A percentile compares a stretch with the other conserved stretches of the same genome.
Conservation (phyloP, 2,329 filamentous ascomycete species). For the Gnomoniopsis smithogilvyi region DNA sequence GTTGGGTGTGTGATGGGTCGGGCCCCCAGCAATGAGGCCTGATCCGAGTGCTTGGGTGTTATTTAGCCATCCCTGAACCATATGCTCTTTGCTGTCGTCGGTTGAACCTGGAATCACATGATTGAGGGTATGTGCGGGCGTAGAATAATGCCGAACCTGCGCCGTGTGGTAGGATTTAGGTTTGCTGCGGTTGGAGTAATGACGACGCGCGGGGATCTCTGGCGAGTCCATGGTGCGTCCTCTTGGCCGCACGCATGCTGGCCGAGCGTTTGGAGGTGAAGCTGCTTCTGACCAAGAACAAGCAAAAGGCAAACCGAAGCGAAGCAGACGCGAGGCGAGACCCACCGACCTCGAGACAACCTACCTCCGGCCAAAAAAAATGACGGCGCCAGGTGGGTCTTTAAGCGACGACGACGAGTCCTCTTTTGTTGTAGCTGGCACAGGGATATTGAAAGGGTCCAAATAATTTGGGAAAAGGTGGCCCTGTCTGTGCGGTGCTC, state of each 20-base stretch:
- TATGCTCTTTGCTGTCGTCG: neutral
- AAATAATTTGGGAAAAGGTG: neutral
- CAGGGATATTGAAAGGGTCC: neutral
- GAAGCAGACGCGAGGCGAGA: neutral
- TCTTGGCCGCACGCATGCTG: neutral
- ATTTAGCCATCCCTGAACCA: conserved; percentile 8
- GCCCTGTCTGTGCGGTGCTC: neutral
- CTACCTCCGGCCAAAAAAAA: neutral
- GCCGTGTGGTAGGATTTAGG: neutral
- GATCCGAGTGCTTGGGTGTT: neutral
- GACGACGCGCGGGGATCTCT: neutral
- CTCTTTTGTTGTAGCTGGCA: too few relatives aligned
- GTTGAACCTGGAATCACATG: neutral
- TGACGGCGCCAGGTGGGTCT: neutral
- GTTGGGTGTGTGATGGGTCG: neutral
- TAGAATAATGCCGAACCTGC: neutral
- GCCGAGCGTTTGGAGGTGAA: neutral
- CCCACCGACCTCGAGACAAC: neutral
- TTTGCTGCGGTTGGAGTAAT: neutral
- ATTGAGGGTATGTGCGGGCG: neutral
- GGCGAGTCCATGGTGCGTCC: neutral
- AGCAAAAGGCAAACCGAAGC: neutral
- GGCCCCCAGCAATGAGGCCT: neutral
- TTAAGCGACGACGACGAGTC: too few relatives aligned
- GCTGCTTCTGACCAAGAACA: neutral